Evolutionary conservation across 2,329 filamentous ascomycete species (phyloP).

Genomic region (Albophoma yamanashiensis): DNA sequence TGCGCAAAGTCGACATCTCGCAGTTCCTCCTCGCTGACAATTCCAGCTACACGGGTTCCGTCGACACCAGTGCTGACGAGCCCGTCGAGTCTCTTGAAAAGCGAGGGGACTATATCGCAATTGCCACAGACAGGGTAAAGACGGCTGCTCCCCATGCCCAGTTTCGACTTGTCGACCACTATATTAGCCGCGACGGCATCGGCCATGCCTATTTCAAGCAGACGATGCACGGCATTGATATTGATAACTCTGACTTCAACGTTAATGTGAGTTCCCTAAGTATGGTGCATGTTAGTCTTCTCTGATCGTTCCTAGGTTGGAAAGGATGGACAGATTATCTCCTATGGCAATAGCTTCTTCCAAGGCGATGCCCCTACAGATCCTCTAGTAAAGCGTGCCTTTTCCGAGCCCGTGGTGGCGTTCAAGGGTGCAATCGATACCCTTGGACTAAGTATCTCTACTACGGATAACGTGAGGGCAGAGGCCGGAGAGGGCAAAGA

Average conservation of each 20-base stretch:
- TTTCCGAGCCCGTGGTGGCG: constrained; percentile 31
- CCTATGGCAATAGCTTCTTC: constrained; percentile 40
- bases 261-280: constrained; percentile 37
- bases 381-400: constrained; percentile 26
- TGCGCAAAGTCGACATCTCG: constrained; percentile 20
- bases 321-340: constrained; percentile 43
- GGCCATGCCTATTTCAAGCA: constrained; percentile 50
- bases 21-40: constrained; percentile 19
- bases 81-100: constrained; percentile 12
- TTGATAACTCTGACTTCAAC: constrained; percentile 51
- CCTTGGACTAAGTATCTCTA: constrained; percentile 20
- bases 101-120: constrained; percentile 28
- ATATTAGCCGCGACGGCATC: constrained; percentile 43
- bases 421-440: constrained; percentile 27
- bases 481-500: constrained; percentile 14
- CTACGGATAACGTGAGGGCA: constrained; percentile 11
- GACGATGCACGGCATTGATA: constrained; percentile 44
- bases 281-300: not conserved
- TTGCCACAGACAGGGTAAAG: constrained; percentile 33
- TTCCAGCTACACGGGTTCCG: constrained; percentile 16
- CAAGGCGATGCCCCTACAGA: constrained; percentile 27
- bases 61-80: constrained; percentile 8
- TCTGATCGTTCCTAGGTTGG: constrained; percentile 26
- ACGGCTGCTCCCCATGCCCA: constrained; percentile 20
- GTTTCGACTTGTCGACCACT: constrained; percentile 44